These are phyloP conservation scores for Vinca minor DNA, from an alignment of 257 asterid species.

Conservation along the genomic window DNA sequence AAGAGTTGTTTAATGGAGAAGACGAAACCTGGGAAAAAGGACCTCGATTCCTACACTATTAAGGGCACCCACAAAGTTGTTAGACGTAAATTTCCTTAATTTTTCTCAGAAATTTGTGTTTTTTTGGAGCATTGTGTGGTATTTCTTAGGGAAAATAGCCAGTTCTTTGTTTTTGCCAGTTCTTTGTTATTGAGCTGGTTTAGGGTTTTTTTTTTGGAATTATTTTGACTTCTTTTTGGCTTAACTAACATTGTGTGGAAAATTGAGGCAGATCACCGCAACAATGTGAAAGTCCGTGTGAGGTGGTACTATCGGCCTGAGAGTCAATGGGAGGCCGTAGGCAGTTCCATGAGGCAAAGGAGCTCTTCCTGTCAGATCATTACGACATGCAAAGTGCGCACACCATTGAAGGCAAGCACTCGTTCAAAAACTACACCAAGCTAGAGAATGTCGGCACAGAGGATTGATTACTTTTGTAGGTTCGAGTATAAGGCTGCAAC, in stretches of 20 bases:
- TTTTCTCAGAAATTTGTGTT: neutral
- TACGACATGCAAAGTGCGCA: slow-evolving; percentile 81
- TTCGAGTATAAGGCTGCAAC: slow-evolving; percentile 87
- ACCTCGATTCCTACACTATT: slow-evolving; percentile 72
- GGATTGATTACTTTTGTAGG: slow-evolving; percentile 75
- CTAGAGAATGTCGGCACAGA: slow-evolving; percentile 76
- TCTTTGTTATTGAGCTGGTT: slow-evolving; percentile 3
- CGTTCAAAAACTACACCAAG: slow-evolving; percentile 71
- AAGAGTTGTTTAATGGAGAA: too few species aligned
- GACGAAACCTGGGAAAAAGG: slow-evolving; percentile 95
- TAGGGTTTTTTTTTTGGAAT: too few species aligned
- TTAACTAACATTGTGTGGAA: too few species aligned
- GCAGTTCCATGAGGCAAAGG: slow-evolving; percentile 89
- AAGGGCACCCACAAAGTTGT: slow-evolving; percentile 90
- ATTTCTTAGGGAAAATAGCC: neutral
- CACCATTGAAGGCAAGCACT: slow-evolving; percentile 83
- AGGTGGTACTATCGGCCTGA: slow-evolving; percentile 83
- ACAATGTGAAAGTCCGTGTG: slow-evolving; percentile 60
- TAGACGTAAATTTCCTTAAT: slow-evolving; percentile 31
- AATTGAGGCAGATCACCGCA: slow-evolving; percentile 69
- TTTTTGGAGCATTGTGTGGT: neutral
- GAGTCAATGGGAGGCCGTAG: slow-evolving; percentile 77
- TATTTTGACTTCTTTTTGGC: too few species aligned
- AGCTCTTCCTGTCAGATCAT: slow-evolving; percentile 79
- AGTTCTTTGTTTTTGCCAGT: too few species aligned